Base-by-base conservation (phyloP, 1,139 yeast species). In the Candida buenavistaensis region DNA sequence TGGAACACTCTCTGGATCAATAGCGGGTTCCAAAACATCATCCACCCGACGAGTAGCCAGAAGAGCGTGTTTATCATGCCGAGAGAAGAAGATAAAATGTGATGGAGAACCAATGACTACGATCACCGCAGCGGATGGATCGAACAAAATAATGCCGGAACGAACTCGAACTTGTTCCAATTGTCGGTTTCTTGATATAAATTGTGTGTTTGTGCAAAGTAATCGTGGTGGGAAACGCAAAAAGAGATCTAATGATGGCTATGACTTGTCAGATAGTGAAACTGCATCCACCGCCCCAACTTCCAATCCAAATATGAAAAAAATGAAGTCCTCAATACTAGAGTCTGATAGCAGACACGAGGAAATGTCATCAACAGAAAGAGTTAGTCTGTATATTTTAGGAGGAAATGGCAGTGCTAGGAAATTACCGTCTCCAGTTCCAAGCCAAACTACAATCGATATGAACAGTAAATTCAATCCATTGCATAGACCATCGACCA, bases 51-150 rank as follows among this genome's bases (percentile, higher is more conserved):
- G 41, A 16, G 84, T 78, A 5, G 81, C 84, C 2, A 64, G 78
- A 33, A 59, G 80, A 28, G 84, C 85, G 0, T 79, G 85, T 50
- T 58, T 79, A 12, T 66, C 77, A 11, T 79, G 85, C 44, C 72
- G 85, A 19, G 82, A 77, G 43, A 77, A 77, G 59, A 79, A 79
- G 47, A 68, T 78, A 44, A 78, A 77, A 44, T 79, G 85, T 52
- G 82, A 79, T 44, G 84, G 84, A 6, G 81, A 75, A 43, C 50
- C 62, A n/a, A 53, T 57, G 31, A 35, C 51, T 48, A 29, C 59
- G 38, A 33, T 53, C 37, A 37, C 43, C 2, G 33, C 45, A 17
- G 35, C 47, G 28, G 48, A 49, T 27, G 51, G 49, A 26, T 32
- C 38, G 34, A 43, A 44, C 29, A 44, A 38, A 46, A 40, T 37